Evolutionary conservation across 306 rosid species (phyloP).

Genomic region (Astragalus glycyphyllos): DNA sequence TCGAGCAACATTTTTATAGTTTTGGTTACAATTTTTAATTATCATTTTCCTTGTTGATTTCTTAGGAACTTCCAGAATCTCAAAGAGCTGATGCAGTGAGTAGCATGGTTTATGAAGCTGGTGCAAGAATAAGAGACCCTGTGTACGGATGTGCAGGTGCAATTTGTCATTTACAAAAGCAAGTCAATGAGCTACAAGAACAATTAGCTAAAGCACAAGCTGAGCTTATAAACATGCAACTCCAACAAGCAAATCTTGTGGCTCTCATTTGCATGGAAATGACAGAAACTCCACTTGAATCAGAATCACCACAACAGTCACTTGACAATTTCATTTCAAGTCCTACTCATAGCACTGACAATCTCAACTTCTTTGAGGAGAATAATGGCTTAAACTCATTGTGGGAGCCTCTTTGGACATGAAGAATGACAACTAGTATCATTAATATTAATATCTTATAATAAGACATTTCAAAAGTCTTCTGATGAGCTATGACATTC

Average conservation of each 20-base stretch:
- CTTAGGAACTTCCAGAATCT: slow-evolving; percentile 85
- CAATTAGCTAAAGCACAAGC: slow-evolving; percentile 91
- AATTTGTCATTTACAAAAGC: slow-evolving; percentile 84
- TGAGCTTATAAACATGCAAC: slow-evolving; percentile 76
- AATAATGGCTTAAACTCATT: slow-evolving; percentile 49
- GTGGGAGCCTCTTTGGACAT: slow-evolving; percentile 89
- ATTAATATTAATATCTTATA: not conserved
- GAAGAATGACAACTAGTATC: slow-evolving; percentile 36
- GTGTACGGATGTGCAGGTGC: slow-evolving; percentile 91
- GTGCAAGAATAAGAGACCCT: slow-evolving; percentile 92
- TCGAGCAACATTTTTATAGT: too few relatives aligned
- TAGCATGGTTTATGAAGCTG: slow-evolving; percentile 95
- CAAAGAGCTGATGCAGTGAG: slow-evolving; percentile 95
- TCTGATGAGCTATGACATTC: slow-evolving; percentile 45
- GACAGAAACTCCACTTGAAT: slow-evolving; percentile 56
- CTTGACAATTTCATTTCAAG: slow-evolving; percentile 52
- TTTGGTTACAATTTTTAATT: too few relatives aligned
- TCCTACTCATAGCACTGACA: slow-evolving; percentile 40
- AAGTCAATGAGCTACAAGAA: slow-evolving; percentile 85
- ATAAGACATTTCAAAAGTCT: slow-evolving; percentile 22
- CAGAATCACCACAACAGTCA: slow-evolving; percentile 55
- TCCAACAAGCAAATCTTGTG: slow-evolving; percentile 82
- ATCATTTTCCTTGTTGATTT: not conserved
- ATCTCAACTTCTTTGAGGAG: slow-evolving; percentile 63
- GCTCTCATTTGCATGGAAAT: slow-evolving; percentile 82